Evolutionary conservation across 1,284 basidiomycete species (phyloP), one percentile per base, ranked within the genome.

Genomic region (Cryptococcus sp.): DNA sequence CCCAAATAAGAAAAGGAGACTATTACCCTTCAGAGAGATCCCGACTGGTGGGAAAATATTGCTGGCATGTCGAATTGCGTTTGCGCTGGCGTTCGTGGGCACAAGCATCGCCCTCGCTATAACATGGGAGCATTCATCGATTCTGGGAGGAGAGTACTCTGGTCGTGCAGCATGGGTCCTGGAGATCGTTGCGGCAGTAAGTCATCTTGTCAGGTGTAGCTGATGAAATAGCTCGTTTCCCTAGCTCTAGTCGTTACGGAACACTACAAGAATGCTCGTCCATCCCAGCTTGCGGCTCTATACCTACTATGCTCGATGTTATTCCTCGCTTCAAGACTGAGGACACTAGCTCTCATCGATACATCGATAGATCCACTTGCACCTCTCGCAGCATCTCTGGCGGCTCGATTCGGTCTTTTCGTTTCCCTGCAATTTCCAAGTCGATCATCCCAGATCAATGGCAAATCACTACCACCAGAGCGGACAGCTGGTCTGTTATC

Each of bases 281-380:
- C 53, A 19, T 57, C 55, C 7, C 56, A 56, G 28, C 53, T 49
- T 1, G 42, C 55, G 24, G 53, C 56, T 2, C 49, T 61, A 9
- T 61, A 61, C 41, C 56, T 57, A 21, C 44, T 58, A 23, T 37
- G 55, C 19, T 46, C 47, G n/a, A 24, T 46, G 1, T 47, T 61
- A 7, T 48, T 61, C 21, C 21, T 47, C 23, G 51, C 49, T 18
- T 46, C 37, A 7, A 50, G 56, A 13, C n/a, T 61, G 19, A 48
- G 59, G 1, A 52, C 56, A 13, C 9, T 52, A 10, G 22, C 37
- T 7, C 51, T 54, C 40, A 37, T 54, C 18, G 41, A 45, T 1
- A 39, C 16, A 16, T 39, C 36, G 14, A 18, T 25, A 18, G 32
- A 42, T 23, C 11, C 50, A 5, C 14, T 47, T n/a, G 16, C 22